Evolutionary conservation across 495 filamentous ascomycete genomes (phyloP).

Genomic region (Xylaria acuta): DNA sequence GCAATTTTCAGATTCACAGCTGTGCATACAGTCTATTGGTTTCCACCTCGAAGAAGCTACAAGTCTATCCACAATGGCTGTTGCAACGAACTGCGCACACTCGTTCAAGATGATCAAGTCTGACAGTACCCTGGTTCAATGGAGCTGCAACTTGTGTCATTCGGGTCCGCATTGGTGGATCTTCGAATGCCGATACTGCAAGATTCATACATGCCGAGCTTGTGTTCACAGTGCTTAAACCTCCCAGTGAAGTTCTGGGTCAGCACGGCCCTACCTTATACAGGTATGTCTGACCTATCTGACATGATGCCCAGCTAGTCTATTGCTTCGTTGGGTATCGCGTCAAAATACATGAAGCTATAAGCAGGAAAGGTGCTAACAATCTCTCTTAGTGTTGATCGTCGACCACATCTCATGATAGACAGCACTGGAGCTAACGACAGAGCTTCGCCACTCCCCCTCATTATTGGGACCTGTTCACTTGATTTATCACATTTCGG

Average conservation of each 20-base stretch:
- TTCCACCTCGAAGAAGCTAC: conserved; percentile 24
- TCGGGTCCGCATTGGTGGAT: conserved; percentile 83
- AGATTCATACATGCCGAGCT: conserved; percentile 73
- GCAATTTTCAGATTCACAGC: conserved; percentile 13
- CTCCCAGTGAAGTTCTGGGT: background rate
- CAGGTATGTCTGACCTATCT: conserved; percentile 13
- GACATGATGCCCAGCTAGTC: background rate
- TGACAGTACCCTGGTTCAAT: conserved; percentile 74
- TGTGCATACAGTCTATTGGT: conserved; percentile 8
- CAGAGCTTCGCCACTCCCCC: conserved; percentile 6
- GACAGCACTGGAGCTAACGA: background rate
- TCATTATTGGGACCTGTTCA: conserved; percentile 7
- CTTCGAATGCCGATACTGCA: conserved; percentile 79
- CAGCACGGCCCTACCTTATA: background rate
- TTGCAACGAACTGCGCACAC: conserved; percentile 69
- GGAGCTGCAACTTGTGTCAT: conserved; percentile 79
- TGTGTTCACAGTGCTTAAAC: conserved; percentile 65
- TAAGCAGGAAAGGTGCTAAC: conserved; percentile 15
- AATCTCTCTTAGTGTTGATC: background rate
- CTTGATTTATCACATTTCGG: conserved; percentile 27
- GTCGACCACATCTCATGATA: conserved; percentile 6
- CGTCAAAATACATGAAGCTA: background rate
- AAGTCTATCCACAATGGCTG: conserved; percentile 58
- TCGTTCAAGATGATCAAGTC: conserved; percentile 79
- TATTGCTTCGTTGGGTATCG: background rate